phyloP scores from a whole-genome alignment of 176 grass and related monocot species.

The Eleusine coracana region DNA sequence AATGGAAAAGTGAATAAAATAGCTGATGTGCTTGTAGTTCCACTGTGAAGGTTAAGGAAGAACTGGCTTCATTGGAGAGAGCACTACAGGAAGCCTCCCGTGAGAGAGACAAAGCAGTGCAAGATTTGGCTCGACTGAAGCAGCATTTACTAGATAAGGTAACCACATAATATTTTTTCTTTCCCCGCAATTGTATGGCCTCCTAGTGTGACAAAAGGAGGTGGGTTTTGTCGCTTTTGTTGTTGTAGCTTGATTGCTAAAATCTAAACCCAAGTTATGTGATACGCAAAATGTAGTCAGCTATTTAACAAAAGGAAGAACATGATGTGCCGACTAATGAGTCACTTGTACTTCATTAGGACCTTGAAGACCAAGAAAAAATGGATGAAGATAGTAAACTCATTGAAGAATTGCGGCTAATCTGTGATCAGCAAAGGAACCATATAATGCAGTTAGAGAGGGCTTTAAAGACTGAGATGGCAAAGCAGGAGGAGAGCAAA shows the following conservation, averaged over 20 bases:
- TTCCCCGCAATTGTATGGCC: not conserved
- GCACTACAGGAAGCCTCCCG: constrained; percentile 49
- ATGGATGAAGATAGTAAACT: constrained; percentile 88
- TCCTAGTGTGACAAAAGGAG: constrained; percentile 12
- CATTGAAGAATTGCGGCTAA: constrained; percentile 74
- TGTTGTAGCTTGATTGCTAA: not conserved
- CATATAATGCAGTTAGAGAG: constrained; percentile 86
- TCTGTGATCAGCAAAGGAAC: constrained; percentile 69
- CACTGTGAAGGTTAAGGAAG: constrained; percentile 75
- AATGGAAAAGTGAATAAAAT: constrained; percentile 42
- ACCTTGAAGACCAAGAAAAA: constrained; percentile 95
- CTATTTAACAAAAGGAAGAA: constrained; percentile 30
- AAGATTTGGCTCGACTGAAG: constrained; percentile 85
- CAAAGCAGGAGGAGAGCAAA: constrained; percentile 72
- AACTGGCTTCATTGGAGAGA: constrained; percentile 69
- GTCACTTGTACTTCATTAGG: constrained; percentile 51
- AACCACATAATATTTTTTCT: constrained; percentile 33
- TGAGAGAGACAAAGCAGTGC: constrained; percentile 80
- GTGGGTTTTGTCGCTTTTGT: not conserved
- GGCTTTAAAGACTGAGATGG: constrained; percentile 67
- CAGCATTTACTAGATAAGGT: constrained; percentile 95
- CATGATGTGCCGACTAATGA: constrained; percentile 13
- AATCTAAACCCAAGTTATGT: not conserved
- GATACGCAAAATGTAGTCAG: constrained; percentile 19
- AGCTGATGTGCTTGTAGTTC: constrained; percentile 54